A percentile compares a stretch with the other conserved stretches of the same genome.
These are phyloP conservation scores for Andrographis paniculata DNA, from an alignment of 305 asterid genomes.

Conservation along the genomic window DNA sequence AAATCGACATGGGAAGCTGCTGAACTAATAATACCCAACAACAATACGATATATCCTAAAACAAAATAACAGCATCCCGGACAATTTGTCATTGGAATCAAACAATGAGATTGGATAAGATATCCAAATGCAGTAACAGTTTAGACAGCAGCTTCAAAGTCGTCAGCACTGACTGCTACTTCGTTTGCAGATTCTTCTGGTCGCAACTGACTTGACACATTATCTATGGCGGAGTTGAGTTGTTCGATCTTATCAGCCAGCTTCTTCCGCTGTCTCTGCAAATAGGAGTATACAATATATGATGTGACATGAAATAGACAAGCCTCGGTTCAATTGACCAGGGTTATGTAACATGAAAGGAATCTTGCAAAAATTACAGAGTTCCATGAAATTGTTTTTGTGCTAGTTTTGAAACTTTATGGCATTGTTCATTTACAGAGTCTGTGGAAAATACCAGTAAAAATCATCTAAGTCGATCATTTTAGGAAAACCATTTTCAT, in stretches of 20 bases:
- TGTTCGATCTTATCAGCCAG: slow-evolving; percentile 68
- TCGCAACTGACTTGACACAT: slow-evolving; percentile 44
- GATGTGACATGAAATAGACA: slow-evolving; percentile 1
- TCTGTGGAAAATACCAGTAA: too few relatives aligned
- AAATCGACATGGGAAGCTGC: neutral
- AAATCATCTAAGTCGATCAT: too few relatives aligned
- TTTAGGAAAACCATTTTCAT: too few relatives aligned
- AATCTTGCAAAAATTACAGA: too few relatives aligned
- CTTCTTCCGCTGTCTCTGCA: slow-evolving; percentile 75
- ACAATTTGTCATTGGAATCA: neutral
- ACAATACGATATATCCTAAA: neutral
- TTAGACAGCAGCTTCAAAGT: slow-evolving; percentile 37
- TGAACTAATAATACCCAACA: too few relatives aligned
- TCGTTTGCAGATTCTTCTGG: slow-evolving; percentile 35
- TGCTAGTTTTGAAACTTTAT: too few relatives aligned
- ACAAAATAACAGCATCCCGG: neutral
- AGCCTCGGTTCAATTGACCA: neutral
- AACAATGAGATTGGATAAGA: neutral
- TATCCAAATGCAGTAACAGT: slow-evolving; percentile 1
- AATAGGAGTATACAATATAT: slow-evolving; percentile 12
- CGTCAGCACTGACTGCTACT: slow-evolving; percentile 36
- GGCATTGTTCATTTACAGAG: too few relatives aligned
- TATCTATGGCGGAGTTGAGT: slow-evolving; percentile 68
- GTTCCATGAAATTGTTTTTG: too few relatives aligned
- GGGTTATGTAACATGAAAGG: neutral